Base-by-base conservation (phyloP, 192 early-diverging fungal species). In the Kappamyces sp. region DNA sequence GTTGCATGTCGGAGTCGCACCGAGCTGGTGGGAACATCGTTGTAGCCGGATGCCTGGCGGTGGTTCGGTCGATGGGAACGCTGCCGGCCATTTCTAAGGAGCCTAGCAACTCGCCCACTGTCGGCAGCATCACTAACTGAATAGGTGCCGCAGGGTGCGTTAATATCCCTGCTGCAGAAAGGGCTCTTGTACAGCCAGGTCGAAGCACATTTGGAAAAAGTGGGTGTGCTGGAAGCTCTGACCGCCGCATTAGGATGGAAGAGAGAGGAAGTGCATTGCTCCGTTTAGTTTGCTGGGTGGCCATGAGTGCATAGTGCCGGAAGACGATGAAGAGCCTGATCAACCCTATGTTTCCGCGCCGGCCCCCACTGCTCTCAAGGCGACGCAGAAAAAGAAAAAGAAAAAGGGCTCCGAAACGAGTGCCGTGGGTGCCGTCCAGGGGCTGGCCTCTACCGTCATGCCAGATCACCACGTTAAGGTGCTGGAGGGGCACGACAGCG, bases 151-250 rank as follows among this genome's bases (percentile, higher is more conserved):
- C 90, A 88, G 29, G 94, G 94, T 8, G 78, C 83, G 2, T 77
- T 98, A 36, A 85, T 98, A 36, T 81, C 72, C 66, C 75, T 91
- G 12, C 72, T 98, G 55, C 93, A 95, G 62, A 95, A 95, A 66
- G 94, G 90, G 0, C 73, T 98, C 36, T 87, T 87, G 63, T 94
- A 93, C 64, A 79, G 84, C 68, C 90, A 95, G 59, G 79, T 95
- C 47, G 93, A 98, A 66, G 75, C 82, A 1, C 94, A 97, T 63
- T 67, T 88, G 42, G 87, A 87, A 52, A 84, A 88, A 65, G 87
- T 84, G 62, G 4, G 47, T 43, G 57, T 22, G 12, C 32, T 43
- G 31, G 33, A 22, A 22, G 0, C 22, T 22, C 22, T 22, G 22
- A 22, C 22, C 22, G 22, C 22, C 22, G 22, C 59, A 29, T 47